Evolutionary conservation across 192 early-diverging fungal genomes (phyloP).

Genomic region (Chytriomyces confervae): DNA sequence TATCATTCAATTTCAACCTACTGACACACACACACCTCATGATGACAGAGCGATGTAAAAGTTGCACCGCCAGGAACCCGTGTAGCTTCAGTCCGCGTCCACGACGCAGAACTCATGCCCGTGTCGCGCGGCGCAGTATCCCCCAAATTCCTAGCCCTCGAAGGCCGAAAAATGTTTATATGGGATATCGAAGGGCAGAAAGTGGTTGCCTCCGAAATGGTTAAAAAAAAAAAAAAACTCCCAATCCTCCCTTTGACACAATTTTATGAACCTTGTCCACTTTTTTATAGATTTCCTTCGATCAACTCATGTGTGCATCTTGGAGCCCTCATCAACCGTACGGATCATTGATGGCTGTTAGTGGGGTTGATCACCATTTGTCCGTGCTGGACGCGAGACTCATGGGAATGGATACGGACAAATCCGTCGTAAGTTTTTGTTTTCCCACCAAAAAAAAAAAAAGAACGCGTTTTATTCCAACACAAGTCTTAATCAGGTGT

Average conservation of each 20-base stretch:
- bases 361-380: constrained; percentile 47
- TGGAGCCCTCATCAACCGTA: constrained; percentile 54
- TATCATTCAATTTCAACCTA: background rate
- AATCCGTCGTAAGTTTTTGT: constrained; percentile 20
- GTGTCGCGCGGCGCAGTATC: background rate
- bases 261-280: no score
- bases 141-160: constrained; percentile 47
- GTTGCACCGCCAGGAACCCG: constrained; percentile 45
- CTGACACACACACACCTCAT: background rate
- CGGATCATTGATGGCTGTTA: constrained; percentile 41
- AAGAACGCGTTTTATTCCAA: background rate
- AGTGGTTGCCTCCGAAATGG: constrained; percentile 39
- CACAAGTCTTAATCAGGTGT: constrained; percentile 41
- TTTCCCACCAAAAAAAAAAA: background rate
- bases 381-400: constrained; percentile 49
- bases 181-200: constrained; percentile 46
- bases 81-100: constrained; percentile 39
- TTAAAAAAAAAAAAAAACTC: constrained; percentile 7
- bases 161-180: constrained; percentile 34
- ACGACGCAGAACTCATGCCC: constrained; percentile 50
- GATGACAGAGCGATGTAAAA: constrained; percentile 32
- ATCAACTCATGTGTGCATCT: constrained; percentile 41
- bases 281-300: constrained; percentile 34
- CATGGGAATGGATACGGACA: constrained; percentile 35
- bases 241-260: no score